phyloP scores from a whole-genome alignment of 345 rosid genomes.

The Linum usitatissimum region DNA sequence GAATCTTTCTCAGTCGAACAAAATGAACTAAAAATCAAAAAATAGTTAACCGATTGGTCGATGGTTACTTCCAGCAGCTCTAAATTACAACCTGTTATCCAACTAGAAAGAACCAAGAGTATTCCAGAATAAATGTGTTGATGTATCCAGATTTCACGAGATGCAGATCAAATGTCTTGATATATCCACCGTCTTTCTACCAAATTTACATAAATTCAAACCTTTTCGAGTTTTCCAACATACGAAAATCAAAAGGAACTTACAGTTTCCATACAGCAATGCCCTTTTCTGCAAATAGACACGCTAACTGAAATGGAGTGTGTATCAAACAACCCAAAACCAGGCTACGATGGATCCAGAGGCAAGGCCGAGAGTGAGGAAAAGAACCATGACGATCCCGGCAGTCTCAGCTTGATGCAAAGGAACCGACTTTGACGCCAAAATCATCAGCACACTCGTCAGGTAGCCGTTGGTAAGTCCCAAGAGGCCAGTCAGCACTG shows the following conservation, averaged over 20 bases:
- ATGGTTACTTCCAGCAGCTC: too few species aligned
- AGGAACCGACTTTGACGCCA: slow-evolving; percentile 63
- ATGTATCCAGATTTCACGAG: too few species aligned
- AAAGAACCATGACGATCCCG: slow-evolving; percentile 70
- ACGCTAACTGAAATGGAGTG: neutral
- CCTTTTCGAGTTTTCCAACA: neutral
- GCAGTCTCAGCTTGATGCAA: slow-evolving; percentile 82
- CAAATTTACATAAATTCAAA: neutral
- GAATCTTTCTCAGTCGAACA: too few species aligned
- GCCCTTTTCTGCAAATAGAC: neutral
- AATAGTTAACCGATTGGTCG: too few species aligned
- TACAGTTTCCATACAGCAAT: neutral
- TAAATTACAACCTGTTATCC: too few species aligned
- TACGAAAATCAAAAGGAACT: neutral
- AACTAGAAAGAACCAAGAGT: too few species aligned
- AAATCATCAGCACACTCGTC: slow-evolving; percentile 71
- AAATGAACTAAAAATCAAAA: too few species aligned
- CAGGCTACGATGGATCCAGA: slow-evolving; percentile 51
- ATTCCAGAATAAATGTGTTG: too few species aligned
- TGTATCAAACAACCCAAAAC: slow-evolving; percentile 75
- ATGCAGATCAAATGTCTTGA: neutral
- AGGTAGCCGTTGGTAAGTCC: slow-evolving; percentile 75
- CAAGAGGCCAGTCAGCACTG: slow-evolving; percentile 57
- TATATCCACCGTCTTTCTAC: neutral
- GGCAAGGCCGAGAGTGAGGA: slow-evolving; percentile 69